Conservation (phyloP, 108 stramenopile species). For the Skeletonema potamos region DNA sequence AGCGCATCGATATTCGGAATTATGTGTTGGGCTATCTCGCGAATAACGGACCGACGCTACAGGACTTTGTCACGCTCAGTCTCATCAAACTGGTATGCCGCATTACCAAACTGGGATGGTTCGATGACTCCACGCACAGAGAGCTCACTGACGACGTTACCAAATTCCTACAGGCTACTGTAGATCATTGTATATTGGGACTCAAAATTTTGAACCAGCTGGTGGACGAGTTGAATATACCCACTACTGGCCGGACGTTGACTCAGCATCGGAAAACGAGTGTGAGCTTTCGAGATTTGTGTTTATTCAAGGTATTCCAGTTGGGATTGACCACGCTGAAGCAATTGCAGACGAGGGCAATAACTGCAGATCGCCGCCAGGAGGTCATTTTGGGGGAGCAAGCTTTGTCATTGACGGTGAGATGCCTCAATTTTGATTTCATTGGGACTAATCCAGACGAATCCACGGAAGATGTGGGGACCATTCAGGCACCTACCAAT, state of each 20-base stretch:
- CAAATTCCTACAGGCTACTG: slow-evolving; percentile 93
- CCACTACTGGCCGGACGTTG: slow-evolving; percentile 89
- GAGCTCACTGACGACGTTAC: slow-evolving; percentile 95
- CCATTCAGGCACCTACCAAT: slow-evolving; percentile 94
- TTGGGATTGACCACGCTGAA: slow-evolving; percentile 90
- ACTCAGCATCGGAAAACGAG: slow-evolving; percentile 97
- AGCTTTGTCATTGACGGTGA: slow-evolving; percentile 78
- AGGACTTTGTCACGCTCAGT: slow-evolving; percentile 85
- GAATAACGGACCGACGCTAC: slow-evolving; percentile 85
- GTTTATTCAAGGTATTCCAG: slow-evolving; percentile 91
- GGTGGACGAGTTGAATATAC: slow-evolving; percentile 96
- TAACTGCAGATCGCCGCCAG: slow-evolving; percentile 76
- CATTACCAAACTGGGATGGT: slow-evolving; percentile 98
- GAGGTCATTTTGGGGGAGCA: slow-evolving; percentile 85
- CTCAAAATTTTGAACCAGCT: slow-evolving; percentile 94
- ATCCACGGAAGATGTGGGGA: slow-evolving; percentile 96
- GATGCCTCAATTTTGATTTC: slow-evolving; percentile 96
- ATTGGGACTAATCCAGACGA: slow-evolving; percentile 99
- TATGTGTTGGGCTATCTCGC: slow-evolving; percentile 95
- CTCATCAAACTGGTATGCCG: slow-evolving; percentile 95
- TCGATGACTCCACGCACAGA: slow-evolving; percentile 90
- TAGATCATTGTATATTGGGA: slow-evolving; percentile 95
- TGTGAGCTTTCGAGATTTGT: slow-evolving; percentile 94
- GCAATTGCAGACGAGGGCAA: slow-evolving; percentile 87
- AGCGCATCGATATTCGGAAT: slow-evolving; percentile 95